Evolutionary conservation across 805 yeast genomes (phyloP), one percentile per base, ranked within the genome.

Genomic region (Diddensiella caesifluorescens): DNA sequence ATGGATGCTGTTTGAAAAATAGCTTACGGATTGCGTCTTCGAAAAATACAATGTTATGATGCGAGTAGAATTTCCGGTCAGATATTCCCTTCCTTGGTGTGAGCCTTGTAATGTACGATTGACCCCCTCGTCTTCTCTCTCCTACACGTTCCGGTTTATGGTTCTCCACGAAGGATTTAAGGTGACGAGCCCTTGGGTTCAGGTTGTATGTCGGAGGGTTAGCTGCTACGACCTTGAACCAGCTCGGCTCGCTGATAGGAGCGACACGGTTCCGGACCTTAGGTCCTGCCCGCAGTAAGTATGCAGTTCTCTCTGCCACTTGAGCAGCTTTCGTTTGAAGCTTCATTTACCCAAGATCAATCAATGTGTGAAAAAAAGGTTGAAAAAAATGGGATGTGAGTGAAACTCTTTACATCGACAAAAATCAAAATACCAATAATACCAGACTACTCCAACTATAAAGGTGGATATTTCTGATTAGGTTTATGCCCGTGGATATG

Each of bases 1-100:
- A 92, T 4, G 98, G 98, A 64, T 92, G 98, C 60, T 89, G 96
- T 45, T 79, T 78, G 63, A 81, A 90, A 57, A 92, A 92, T 19
- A 83, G 69, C 35, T 75, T 71, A 67, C 98, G 77, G 52, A 92
- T 64, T 53, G 81, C 78, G 63, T 92, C 98, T 62, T 90, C 92
- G 41, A 77, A 61, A 51, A 73, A 81, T 43, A 61, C 62, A 55
- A 84, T 65, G 48, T 72, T 70, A 31, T 76, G 75, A 7, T 82
- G 71, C 49, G 69, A 64, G 52, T 70, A 69, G 12, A 80, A 66
- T 43, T 69, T 68, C 36, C 43, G 47, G 15, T 51, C 56, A 32
- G 49, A 44, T 10, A 53, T 39, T 35, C 65, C 66, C 39, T 54
- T 60, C 32, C 61, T 56, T 39, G 68, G 69, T 46, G 65, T 63